Evolutionary conservation across 352 stramenopile species (phyloP).

Genomic region (Globisporangium spiculum): DNA sequence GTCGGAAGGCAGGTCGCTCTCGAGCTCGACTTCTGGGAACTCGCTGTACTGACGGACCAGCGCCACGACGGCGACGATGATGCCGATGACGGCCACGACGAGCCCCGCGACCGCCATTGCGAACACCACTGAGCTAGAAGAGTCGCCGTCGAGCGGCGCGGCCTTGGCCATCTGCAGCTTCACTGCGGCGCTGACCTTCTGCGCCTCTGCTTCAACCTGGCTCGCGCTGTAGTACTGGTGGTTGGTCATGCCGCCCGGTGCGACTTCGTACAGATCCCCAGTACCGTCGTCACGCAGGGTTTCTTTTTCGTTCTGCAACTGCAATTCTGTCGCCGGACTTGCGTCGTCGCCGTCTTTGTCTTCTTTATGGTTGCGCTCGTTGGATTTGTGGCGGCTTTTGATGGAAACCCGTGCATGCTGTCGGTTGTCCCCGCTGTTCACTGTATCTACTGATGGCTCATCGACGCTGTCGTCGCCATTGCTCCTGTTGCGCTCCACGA

Average conservation of each 20-base stretch:
- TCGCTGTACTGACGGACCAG: constrained; percentile 17
- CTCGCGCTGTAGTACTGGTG: constrained; percentile 14
- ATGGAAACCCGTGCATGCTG: neutral
- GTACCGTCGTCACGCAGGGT: neutral
- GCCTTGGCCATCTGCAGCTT: constrained; percentile 20
- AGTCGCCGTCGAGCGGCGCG: constrained; percentile 13
- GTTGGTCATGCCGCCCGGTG: neutral
- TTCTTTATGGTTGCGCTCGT: neutral
- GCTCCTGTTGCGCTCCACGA: neutral
- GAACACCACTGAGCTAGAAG: constrained; percentile 14
- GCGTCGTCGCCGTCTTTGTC: neutral
- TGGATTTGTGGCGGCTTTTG: neutral
- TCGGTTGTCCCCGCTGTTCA: neutral
- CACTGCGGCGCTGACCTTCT: constrained; percentile 12
- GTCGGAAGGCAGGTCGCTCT: constrained; percentile 11
- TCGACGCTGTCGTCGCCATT: neutral
- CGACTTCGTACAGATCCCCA: neutral
- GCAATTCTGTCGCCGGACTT: neutral
- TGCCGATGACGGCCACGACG: constrained; percentile 16
- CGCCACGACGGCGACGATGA: constrained; percentile 20
- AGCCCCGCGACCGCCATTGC: constrained; percentile 14
- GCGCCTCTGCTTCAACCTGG: constrained; percentile 5
- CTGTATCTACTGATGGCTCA: neutral
- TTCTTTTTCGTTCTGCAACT: neutral
- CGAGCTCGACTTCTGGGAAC: constrained; percentile 5